Percentiles rank a stretch among this genome's conserved stretches.
phyloP scores from a whole-genome alignment of 192 early-diverging fungal species.

The Dispira parvispora region DNA sequence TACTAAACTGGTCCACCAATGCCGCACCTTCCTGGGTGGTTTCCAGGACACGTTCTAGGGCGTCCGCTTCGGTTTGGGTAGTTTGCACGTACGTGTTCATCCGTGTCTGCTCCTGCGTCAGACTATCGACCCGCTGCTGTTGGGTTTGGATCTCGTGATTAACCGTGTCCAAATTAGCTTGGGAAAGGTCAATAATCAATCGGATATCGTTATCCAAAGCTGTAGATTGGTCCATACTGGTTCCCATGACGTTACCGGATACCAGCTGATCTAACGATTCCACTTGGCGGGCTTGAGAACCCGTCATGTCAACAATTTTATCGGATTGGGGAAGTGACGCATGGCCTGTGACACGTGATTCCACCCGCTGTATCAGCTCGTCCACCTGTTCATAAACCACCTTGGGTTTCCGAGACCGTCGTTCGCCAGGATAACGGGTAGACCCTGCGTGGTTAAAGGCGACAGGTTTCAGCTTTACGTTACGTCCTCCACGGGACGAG shows the following conservation, averaged over 20 bases:
- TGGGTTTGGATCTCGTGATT: slow-evolving; percentile 35
- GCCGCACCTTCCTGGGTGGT: background rate
- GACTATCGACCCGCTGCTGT: slow-evolving; percentile 18
- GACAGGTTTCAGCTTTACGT: background rate
- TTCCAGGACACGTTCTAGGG: background rate
- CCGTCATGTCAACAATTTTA: slow-evolving; percentile 80
- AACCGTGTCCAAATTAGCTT: slow-evolving; percentile 46
- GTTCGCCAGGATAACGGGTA: background rate
- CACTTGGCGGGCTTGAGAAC: slow-evolving; percentile 27
- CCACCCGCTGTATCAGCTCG: slow-evolving; percentile 45
- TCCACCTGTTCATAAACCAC: slow-evolving; percentile 56
- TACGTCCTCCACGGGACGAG: background rate
- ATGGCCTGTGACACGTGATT: slow-evolving; percentile 11
- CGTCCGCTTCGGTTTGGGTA: background rate
- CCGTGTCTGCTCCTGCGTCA: slow-evolving; percentile 21
- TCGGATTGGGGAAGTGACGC: slow-evolving; percentile 22
- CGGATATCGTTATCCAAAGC: slow-evolving; percentile 20
- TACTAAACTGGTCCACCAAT: background rate
- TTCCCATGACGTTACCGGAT: background rate
- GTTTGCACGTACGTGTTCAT: background rate
- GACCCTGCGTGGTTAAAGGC: background rate
- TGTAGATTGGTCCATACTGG: background rate
- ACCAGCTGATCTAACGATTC: background rate
- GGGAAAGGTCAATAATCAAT: slow-evolving; percentile 51
- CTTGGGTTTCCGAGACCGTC: slow-evolving; percentile 19